Evolutionary conservation across 208 protist species (phyloP), one percentile per base, ranked within the genome.

Genomic region (Herpetomonas tarakana): DNA sequence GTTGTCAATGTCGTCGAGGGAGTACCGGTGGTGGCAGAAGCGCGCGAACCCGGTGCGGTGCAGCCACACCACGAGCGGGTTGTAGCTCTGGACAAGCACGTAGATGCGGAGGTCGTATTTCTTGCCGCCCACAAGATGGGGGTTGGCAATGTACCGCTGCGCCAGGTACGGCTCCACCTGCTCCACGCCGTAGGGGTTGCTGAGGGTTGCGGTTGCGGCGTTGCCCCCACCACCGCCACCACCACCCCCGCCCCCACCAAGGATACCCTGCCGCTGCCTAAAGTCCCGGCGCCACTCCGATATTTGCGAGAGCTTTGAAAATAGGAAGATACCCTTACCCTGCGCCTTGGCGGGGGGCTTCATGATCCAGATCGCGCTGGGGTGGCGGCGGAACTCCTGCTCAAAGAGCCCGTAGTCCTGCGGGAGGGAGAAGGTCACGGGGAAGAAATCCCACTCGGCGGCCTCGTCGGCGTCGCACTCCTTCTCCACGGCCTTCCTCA

Each of bases 261-360:
- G 22, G 21, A 65, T 73, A 1, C 76, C 75, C n/a, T 82, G 70
- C 1, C 81, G 74, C 54, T 86, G 77, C 56, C 90, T 88, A 52
- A 86, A 89, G 65, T 96, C 84, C 44, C 83, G 83, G 16, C 88
- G 89, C 96, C 96, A 98, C 24, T 98, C 89, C 9, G 86, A 62
- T 25, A 98, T 92, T 63, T 98, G 92, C 11, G 82, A 94, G 12
- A 99, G 83, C 60, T 98, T 98, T 3, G 96, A 92, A 58, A 99
- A 97, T 26, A 99, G 80, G 71, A 99, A 99, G 53, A 99, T 99
- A 52, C 97, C 97, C 61, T 98, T 97, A 3, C 97, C 97, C 69
- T 98, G 94, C 31, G 94, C 88, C 76, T 92, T 98, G 4, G 90
- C 94, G 0, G 97, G 94, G 16, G 97, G 97, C 74, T 99, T 99